A percentile compares a stretch with the other conserved stretches of the same genome.
Evolutionary conservation across 2,329 filamentous ascomycete genomes (phyloP).

Genomic region (Fusarium ambrosium): DNA sequence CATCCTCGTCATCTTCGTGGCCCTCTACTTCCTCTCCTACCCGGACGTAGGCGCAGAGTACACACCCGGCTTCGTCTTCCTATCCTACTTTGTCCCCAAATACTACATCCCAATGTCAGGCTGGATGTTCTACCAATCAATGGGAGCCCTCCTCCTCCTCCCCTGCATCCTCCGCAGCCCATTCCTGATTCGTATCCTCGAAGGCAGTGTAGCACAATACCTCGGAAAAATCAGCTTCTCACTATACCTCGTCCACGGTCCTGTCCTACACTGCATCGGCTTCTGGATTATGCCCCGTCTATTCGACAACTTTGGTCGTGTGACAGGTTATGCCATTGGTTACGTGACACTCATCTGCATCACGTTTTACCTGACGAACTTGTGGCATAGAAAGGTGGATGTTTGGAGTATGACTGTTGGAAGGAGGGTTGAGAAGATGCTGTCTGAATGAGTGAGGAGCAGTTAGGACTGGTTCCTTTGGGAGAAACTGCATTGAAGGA

Average conservation of each 20-base stretch:
- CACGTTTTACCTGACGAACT: slow-evolving; percentile 52
- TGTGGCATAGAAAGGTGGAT: slow-evolving; percentile 55
- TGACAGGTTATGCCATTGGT: slow-evolving; percentile 49
- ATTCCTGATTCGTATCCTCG: slow-evolving; percentile 47
- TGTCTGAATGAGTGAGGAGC: slow-evolving; percentile 17
- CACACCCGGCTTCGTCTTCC: slow-evolving; percentile 54
- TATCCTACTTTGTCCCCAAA: slow-evolving; percentile 52
- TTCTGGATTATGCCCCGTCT: slow-evolving; percentile 67
- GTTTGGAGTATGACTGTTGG: slow-evolving; percentile 55
- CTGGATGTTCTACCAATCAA: slow-evolving; percentile 57
- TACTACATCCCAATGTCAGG: slow-evolving; percentile 54
- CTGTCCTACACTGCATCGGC: slow-evolving; percentile 70
- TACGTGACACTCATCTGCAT: slow-evolving; percentile 49
- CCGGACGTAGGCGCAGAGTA: slow-evolving; percentile 55
- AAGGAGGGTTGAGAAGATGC: slow-evolving; percentile 50
- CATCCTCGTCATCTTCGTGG: slow-evolving; percentile 48
- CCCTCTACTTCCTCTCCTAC: slow-evolving; percentile 57
- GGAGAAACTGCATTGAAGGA: neutral
- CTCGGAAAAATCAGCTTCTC: slow-evolving; percentile 58
- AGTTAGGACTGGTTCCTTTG: neutral
- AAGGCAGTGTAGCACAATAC: slow-evolving; percentile 52
- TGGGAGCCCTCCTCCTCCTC: slow-evolving; percentile 55
- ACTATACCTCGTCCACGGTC: slow-evolving; percentile 63
- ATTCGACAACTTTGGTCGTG: slow-evolving; percentile 53
- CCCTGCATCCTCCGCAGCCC: slow-evolving; percentile 53